Percentiles rank a stretch among this genome's conserved stretches.
Evolutionary conservation across 345 rosid species (phyloP).

Genomic region (Firmiana major): DNA sequence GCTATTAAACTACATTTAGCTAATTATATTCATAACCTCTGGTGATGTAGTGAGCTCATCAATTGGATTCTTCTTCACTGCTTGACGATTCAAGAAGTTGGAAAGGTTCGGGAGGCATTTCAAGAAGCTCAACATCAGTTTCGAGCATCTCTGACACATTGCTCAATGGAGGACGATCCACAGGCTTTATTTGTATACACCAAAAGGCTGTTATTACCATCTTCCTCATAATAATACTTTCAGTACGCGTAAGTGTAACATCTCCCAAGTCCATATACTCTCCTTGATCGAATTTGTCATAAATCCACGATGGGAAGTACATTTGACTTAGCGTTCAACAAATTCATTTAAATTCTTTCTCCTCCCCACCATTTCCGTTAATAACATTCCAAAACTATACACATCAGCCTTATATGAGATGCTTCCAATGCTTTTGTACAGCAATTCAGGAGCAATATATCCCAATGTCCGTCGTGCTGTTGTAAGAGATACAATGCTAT

Average conservation of each 20-base stretch:
- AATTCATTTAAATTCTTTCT: not conserved
- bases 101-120: not conserved
- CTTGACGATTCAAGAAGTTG: not conserved
- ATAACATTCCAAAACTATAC: not conserved
- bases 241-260: not conserved
- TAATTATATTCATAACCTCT: too few species aligned
- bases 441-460: not conserved
- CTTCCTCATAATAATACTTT: not conserved
- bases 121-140: not conserved
- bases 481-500: not conserved
- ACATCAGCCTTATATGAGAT: not conserved
- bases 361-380: conserved; percentile 5
- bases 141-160: conserved; percentile 6
- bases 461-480: conserved; percentile 19
- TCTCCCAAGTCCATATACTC: not conserved
- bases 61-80: too few species aligned
- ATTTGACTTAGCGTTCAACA: not conserved
- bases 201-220: conserved; percentile 3
- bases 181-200: conserved; percentile 1
- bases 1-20: too few species aligned
- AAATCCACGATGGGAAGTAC: conserved; percentile 5
- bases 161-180: not conserved
- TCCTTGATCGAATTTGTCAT: not conserved
- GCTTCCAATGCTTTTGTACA: not conserved
- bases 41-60: too few species aligned